Base-by-base conservation (phyloP, 805 yeast species). In the Candida argentea region DNA sequence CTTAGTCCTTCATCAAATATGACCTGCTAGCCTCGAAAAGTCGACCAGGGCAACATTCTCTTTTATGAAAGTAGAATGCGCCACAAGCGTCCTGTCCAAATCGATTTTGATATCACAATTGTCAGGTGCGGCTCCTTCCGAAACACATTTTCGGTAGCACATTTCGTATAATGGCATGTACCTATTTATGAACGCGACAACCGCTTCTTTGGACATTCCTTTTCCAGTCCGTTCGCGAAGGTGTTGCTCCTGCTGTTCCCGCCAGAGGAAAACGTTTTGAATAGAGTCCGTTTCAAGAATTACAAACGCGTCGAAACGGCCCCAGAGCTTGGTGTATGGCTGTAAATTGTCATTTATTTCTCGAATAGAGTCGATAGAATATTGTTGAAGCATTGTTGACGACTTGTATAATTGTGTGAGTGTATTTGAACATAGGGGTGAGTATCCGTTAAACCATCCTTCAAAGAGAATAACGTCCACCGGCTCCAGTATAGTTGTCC, bases 371-470 rank as follows among this genome's bases (percentile, higher is more conserved):
- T 38, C 32, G 20, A 43, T 44, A 14, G 34, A 26, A 18, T 18
- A 18, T 10, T 8, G 20, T 11, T 19, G 29, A 8, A 26, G 18
- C 6, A 60, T 28, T 28, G 39, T 37, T 10, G 10, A 10, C 20
- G 7, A 8, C 10, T 8, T 8, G 10, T 18, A 18, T 10, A 10
- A 7, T 18, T 7, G 10, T 18, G 7, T 18, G 9, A 18, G 10
- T 6, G 42, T 45, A 3, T 25, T 30, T 14, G 42, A 48, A 18
- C 9, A 18, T 11, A 58, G 32, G 12, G 61, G 46, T 26, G 46
- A 36, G 46, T 74, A 89, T 2, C 97, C 97, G 14, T 74, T 67
- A 56, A 87, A 85, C 98, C 98, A 89, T 4, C 97, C 98, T 54
- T 89, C 98, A 22, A 91, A 62, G 2, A 89, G 50, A 3, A 89